Percentiles rank a stretch among this genome's conserved stretches.
These are phyloP conservation scores for Leishmania lainsoni DNA, from an alignment of 208 protist genomes.

Conservation along the genomic window DNA sequence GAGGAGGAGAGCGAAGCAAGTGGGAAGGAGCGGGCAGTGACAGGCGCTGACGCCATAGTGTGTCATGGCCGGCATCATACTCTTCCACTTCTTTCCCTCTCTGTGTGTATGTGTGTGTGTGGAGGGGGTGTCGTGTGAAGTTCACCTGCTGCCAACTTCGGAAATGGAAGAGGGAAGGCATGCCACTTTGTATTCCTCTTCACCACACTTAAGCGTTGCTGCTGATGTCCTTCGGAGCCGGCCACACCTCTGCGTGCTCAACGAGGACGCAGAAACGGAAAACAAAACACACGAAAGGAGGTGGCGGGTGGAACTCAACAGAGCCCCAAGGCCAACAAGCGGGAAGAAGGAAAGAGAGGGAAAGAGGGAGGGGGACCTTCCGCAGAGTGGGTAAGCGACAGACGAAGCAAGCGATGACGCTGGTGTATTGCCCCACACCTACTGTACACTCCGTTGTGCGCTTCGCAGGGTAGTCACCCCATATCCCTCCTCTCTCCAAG, in stretches of 20 bases:
- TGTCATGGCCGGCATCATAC: neutral
- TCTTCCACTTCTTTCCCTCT: neutral
- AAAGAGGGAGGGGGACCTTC: neutral
- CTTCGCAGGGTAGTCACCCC: neutral
- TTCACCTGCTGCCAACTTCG: neutral
- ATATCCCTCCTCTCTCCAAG: no score
- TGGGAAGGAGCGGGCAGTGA: neutral
- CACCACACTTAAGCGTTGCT: neutral
- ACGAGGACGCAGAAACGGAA: neutral
- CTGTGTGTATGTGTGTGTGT: neutral
- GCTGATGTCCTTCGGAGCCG: neutral
- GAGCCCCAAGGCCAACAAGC: no score
- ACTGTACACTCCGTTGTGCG: neutral
- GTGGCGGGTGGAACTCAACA: no score
- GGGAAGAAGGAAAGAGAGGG: neutral
- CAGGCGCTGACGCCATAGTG: neutral
- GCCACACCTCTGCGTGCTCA: neutral
- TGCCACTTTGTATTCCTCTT: neutral
- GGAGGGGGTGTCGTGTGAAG: neutral
- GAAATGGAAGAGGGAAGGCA: neutral
- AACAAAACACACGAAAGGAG: no score
- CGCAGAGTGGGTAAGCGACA: neutral
- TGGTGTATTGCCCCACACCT: neutral
- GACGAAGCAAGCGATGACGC: neutral
- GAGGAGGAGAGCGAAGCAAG: neutral